phyloP scores from a whole-genome alignment of 2,329 filamentous ascomycete species.

The Pseudocercospora vitis region DNA sequence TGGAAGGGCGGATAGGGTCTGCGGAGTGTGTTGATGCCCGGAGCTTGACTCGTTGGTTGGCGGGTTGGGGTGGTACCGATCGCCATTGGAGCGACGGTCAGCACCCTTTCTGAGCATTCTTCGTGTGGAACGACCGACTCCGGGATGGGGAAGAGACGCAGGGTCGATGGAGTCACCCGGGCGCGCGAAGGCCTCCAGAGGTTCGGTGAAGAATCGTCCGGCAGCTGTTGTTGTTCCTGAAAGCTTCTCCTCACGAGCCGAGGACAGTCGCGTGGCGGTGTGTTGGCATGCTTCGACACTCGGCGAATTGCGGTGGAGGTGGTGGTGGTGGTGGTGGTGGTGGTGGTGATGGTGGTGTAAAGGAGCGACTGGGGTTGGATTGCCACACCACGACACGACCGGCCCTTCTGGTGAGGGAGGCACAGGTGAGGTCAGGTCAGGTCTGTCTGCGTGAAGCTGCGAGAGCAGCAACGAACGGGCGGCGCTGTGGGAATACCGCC shows the following conservation, averaged over 20 bases:
- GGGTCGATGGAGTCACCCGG: conserved; percentile 1
- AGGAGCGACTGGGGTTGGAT: background rate
- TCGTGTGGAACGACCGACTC: background rate
- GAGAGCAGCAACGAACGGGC: background rate
- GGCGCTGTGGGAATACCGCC: background rate
- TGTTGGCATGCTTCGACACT: background rate
- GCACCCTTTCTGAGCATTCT: conserved; percentile 15
- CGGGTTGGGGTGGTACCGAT: conserved; percentile 8
- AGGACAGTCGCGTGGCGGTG: conserved; percentile 13
- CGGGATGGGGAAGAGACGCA: conserved; percentile 5
- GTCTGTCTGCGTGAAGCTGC: background rate
- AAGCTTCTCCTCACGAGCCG: conserved; percentile 16
- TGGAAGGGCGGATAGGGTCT: conserved; percentile 21
- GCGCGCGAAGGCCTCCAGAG: background rate
- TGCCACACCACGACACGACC: background rate
- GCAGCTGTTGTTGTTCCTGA: conserved; percentile 5
- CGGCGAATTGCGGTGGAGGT: background rate
- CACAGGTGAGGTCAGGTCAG: background rate
- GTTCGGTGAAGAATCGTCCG: background rate
- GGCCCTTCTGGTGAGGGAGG: background rate
- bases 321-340: conserved; percentile 1
- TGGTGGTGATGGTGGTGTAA: background rate
- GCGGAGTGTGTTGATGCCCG: conserved; percentile 20
- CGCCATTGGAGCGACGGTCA: conserved; percentile 9
- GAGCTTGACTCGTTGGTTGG: conserved; percentile 14